Base-by-base conservation (phyloP, 2,329 filamentous ascomycete species). In the Xylariomycetidae sp. region DNA sequence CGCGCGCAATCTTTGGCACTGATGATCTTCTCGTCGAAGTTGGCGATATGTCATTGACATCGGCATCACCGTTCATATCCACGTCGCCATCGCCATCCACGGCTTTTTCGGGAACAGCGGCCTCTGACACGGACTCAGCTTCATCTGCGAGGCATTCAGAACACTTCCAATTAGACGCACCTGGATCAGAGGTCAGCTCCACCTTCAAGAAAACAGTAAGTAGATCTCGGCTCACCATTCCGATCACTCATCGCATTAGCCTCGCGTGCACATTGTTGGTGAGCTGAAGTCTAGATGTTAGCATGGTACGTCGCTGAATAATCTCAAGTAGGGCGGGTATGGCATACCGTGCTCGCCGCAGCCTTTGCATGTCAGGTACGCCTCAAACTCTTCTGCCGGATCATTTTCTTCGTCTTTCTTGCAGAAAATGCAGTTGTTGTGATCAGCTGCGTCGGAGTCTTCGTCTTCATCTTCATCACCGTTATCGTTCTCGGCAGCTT, bases 201-300 rank as follows among this genome's bases (percentile, higher is more conserved):
- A 12, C 24, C 15, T 5, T 9, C 25, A 5, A 25, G 20, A 6
- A 13, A 29, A 29, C 24, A 31, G 37, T 34, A 38, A 44, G 42
- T 55, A 30, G 8, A 48, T 5, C 20, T 13, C 17, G 20, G 20
- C 72, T 59, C 72, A 88, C 85, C 74, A 58, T 80, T 72, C 40
- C 76, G 72, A 43, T 70, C 62, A 48, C 64, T 65, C 49, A 85
- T 63, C 43, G 76, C 76, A 38, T 74, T 74, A 56, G 77, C 75
- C 56, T 83, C 76, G 54, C 82, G 79, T 38, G 87, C 89, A 63
- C 90, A 95, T 72, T 92, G 83, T 58, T 83, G 80, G 67, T 96
- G 90, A 53, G 88, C 90, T 95, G n/a, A n/a, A 66, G 66, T 56
- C 54, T 52, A 61, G 43, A 37, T 43, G 55, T 73, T 50, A 70